Evolutionary conservation across 164 flowering plant species (phyloP).

Genomic region (Brasenia schreberi): DNA sequence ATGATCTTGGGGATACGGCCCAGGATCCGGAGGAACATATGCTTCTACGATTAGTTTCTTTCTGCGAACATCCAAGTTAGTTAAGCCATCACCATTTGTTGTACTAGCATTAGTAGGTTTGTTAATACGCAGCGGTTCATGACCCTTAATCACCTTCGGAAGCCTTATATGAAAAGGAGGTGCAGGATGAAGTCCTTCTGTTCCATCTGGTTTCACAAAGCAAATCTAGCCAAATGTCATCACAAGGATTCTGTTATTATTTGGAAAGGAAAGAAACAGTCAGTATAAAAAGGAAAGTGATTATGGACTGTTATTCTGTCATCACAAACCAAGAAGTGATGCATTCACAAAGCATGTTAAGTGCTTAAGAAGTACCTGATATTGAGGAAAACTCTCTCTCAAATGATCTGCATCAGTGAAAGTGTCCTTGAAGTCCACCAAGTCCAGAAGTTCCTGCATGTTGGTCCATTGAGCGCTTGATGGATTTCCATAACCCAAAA

Average conservation of each 20-base stretch:
- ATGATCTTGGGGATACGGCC: conserved; percentile 99
- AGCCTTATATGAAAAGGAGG: conserved; percentile 81
- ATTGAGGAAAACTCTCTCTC: conserved; percentile 53
- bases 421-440: conserved; percentile 90
- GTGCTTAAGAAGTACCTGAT: conserved; percentile 37
- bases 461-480: conserved; percentile 97
- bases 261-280: not conserved
- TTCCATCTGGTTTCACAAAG: conserved; percentile 63
- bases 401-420: conserved; percentile 81
- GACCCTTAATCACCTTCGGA: conserved; percentile 41
- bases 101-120: conserved; percentile 19
- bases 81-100: conserved; percentile 16
- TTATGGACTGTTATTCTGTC: too few relatives aligned
- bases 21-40: conserved; percentile 85
- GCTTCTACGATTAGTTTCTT: conserved; percentile 73
- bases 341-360: too few relatives aligned
- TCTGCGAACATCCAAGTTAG: conserved; percentile 9
- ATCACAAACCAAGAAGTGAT: too few relatives aligned
- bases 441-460: conserved; percentile 82
- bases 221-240: conserved; percentile 29
- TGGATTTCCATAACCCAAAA: conserved; percentile 94
- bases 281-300: not conserved
- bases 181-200: conserved; percentile 39
- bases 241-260: not conserved
- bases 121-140: conserved; percentile 54